Percentiles rank a stretch among this genome's conserved stretches.
These are phyloP conservation scores for Annona squamosa DNA, from an alignment of 164 flowering plant species.

Conservation along the genomic window DNA sequence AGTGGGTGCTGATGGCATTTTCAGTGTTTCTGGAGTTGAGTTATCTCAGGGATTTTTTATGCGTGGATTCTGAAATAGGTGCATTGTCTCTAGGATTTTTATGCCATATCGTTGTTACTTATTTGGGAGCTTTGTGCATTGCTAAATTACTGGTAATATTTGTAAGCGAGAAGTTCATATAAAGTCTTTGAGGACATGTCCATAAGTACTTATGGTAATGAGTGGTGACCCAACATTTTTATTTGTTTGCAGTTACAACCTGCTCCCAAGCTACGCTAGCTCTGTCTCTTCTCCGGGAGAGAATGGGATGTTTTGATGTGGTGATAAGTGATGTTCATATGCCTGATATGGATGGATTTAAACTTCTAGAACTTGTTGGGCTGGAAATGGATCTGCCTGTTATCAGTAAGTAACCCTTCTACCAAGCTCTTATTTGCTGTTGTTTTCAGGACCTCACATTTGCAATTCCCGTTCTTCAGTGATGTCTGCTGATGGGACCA, in stretches of 20 bases:
- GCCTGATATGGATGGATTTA: slow-evolving; percentile 94
- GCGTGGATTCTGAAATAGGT: too few species aligned
- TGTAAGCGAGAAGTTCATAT: too few species aligned
- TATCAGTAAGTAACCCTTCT: slow-evolving; percentile 55
- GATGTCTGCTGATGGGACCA: slow-evolving; percentile 84
- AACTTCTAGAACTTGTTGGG: slow-evolving; percentile 82
- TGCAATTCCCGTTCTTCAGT: slow-evolving; percentile 34
- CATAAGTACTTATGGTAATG: neutral
- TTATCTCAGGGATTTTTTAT: too few species aligned
- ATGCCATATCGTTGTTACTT: neutral
- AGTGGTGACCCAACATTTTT: neutral
- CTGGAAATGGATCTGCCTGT: slow-evolving; percentile 91
- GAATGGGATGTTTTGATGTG: slow-evolving; percentile 70
- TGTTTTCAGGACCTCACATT: neutral
- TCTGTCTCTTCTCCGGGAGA: slow-evolving; percentile 58
- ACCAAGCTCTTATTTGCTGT: neutral
- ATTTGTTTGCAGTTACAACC: slow-evolving; percentile 59
- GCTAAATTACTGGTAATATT: neutral
- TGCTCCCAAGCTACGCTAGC: slow-evolving; percentile 69
- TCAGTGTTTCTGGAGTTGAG: too few species aligned
- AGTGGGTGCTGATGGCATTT: too few species aligned
- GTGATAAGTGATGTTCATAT: slow-evolving; percentile 86
- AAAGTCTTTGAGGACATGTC: neutral
- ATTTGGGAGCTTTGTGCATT: too few species aligned
- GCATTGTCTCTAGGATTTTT: too few species aligned